Conservation (phyloP, 2,329 filamentous ascomycete species). For the Ophiostoma quercus region DNA sequence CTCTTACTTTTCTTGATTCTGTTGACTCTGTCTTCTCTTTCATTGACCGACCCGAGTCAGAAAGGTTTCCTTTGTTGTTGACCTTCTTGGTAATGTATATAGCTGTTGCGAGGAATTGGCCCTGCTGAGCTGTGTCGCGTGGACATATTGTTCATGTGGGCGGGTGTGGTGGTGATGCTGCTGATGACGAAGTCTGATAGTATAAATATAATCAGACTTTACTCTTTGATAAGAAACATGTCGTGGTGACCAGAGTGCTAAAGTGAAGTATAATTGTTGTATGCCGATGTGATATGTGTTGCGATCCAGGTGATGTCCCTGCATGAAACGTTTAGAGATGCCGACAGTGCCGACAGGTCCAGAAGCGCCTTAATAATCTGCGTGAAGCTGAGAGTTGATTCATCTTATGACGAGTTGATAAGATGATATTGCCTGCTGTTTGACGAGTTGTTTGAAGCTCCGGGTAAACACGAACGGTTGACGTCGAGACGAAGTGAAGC, state of each 20-base stretch:
- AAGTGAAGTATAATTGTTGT: no score
- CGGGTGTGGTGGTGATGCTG: background rate
- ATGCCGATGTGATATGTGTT: background rate
- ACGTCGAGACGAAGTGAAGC: background rate
- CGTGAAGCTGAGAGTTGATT: background rate
- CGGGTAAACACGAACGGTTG: background rate
- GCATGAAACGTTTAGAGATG: background rate
- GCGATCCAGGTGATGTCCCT: background rate
- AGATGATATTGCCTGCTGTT: no score
- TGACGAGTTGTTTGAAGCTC: background rate
- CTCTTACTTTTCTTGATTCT: background rate
- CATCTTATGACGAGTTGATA: no score
- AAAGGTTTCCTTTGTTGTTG: no score
- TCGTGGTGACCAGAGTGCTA: no score
- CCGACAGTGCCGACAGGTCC: background rate
- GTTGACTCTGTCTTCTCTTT: background rate
- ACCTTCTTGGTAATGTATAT: background rate
- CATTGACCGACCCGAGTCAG: background rate
- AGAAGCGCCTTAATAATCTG: no score
- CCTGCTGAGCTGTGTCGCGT: background rate
- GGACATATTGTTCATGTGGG: background rate
- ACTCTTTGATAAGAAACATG: background rate
- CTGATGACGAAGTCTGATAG: background rate
- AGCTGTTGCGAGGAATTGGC: background rate
- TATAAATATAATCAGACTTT: background rate